phyloP scores from a whole-genome alignment of 2,329 filamentous ascomycete species.

The Penicillium digitatum region DNA sequence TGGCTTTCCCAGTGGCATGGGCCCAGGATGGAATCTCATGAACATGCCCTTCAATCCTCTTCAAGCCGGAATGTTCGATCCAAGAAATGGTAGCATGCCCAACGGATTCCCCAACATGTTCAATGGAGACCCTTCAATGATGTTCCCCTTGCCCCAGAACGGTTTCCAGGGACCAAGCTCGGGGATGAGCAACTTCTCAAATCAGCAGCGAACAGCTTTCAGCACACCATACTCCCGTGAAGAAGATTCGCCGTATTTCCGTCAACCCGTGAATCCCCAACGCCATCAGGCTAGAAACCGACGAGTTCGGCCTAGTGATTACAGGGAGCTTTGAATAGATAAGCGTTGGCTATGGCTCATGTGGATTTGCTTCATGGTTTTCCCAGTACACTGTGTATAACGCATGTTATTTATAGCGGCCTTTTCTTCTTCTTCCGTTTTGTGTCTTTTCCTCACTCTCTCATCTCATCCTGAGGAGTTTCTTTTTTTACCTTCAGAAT shows the following conservation, averaged over 20 bases:
- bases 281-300: conserved; percentile 78
- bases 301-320: conserved; percentile 82
- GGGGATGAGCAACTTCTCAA: conserved; percentile 48
- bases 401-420: conserved; percentile 9
- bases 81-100: conserved; percentile 30
- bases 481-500: neutral
- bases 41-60: conserved; percentile 41
- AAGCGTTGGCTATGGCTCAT: neutral
- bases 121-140: conserved; percentile 34
- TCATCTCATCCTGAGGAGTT: neutral
- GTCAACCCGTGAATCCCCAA: conserved; percentile 92
- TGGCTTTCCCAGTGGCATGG: conserved; percentile 33
- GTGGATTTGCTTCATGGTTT: neutral
- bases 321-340: conserved; percentile 64
- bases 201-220: conserved; percentile 56
- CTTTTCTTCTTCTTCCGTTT: neutral
- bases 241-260: conserved; percentile 89
- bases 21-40: conserved; percentile 44
- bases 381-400: conserved; percentile 1
- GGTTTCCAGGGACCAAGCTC: conserved; percentile 27
- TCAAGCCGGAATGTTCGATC: conserved; percentile 36
- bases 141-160: conserved; percentile 37
- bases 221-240: conserved; percentile 56
- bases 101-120: conserved; percentile 38
- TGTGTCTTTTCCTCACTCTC: neutral